phyloP scores from a whole-genome alignment of 2,329 filamentous ascomycete species.

The Clonostachys rosea region DNA sequence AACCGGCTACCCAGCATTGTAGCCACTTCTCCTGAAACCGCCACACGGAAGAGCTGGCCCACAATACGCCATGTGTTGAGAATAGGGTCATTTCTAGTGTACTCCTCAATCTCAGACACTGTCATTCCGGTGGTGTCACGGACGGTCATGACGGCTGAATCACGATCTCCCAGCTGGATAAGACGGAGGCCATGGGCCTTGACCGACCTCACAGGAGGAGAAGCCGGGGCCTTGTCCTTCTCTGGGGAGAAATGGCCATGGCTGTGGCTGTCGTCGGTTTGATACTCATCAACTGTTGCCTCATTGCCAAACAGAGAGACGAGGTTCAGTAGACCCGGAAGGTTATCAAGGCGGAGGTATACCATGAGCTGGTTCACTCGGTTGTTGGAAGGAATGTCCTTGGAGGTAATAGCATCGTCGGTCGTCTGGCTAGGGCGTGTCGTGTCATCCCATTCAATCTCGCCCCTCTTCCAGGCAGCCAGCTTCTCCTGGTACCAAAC shows the following conservation, averaged over 20 bases:
- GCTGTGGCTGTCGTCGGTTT: conserved; percentile 5
- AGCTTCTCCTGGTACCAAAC: conserved; percentile 50
- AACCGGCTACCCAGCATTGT: conserved; percentile 76
- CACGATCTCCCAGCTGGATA: conserved; percentile 83
- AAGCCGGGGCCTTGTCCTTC: conserved; percentile 7
- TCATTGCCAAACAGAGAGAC: conserved; percentile 62
- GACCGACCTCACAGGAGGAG: conserved; percentile 30
- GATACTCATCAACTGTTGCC: conserved; percentile 15
- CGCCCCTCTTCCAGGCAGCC: conserved; percentile 63
- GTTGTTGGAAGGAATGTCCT: background rate
- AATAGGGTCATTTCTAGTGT: conserved; percentile 71
- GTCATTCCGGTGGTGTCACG: conserved; percentile 95
- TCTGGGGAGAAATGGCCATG: no score
- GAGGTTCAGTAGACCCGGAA: conserved; percentile 19
- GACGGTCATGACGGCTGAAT: conserved; percentile 84
- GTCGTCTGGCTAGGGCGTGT: conserved; percentile 4
- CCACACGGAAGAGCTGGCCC: conserved; percentile 76
- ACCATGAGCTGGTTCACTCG: conserved; percentile 4
- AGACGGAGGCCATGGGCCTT: conserved; percentile 83
- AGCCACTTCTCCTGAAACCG: conserved; percentile 75
- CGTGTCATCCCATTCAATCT: conserved; percentile 77
- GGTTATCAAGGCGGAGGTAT: conserved; percentile 18
- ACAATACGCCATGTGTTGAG: conserved; percentile 90
- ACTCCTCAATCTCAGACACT: conserved; percentile 76
- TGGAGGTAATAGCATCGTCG: background rate